phyloP scores from a whole-genome alignment of 345 rosid genomes.

The Conringia planisiliqua region DNA sequence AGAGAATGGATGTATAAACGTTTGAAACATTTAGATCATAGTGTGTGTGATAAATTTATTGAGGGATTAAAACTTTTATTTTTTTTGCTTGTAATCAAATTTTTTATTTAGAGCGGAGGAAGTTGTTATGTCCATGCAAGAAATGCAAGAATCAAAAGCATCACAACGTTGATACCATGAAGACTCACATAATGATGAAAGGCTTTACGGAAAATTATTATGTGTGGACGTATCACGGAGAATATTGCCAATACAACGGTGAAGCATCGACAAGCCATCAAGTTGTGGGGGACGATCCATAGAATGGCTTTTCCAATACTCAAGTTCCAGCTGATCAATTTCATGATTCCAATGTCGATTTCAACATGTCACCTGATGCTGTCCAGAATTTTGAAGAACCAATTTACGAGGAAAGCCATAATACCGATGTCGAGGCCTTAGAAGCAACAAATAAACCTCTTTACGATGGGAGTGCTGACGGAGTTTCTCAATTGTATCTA shows the following conservation, averaged over 20 bases:
- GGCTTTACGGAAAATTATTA: background rate
- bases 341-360: too few relatives aligned
- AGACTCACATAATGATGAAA: background rate
- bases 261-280: too few relatives aligned
- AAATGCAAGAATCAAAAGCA: background rate
- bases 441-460: background rate
- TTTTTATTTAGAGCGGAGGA: background rate
- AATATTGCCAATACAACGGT: too few relatives aligned
- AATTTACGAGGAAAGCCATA: background rate
- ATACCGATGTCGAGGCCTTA: background rate
- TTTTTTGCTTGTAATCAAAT: background rate
- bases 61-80: background rate
- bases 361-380: too few relatives aligned
- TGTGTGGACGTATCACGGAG: background rate
- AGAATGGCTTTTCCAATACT: too few relatives aligned
- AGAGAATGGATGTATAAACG: background rate
- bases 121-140: background rate
- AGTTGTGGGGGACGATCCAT: too few relatives aligned
- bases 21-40: background rate
- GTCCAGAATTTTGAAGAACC: too few relatives aligned
- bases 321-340: too few relatives aligned
- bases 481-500: background rate
- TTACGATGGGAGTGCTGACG: background rate
- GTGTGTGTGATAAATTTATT: background rate
- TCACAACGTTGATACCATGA: background rate